phyloP scores from a whole-genome alignment of 768 basidiomycete species.

The Suillus cothurnatus region DNA sequence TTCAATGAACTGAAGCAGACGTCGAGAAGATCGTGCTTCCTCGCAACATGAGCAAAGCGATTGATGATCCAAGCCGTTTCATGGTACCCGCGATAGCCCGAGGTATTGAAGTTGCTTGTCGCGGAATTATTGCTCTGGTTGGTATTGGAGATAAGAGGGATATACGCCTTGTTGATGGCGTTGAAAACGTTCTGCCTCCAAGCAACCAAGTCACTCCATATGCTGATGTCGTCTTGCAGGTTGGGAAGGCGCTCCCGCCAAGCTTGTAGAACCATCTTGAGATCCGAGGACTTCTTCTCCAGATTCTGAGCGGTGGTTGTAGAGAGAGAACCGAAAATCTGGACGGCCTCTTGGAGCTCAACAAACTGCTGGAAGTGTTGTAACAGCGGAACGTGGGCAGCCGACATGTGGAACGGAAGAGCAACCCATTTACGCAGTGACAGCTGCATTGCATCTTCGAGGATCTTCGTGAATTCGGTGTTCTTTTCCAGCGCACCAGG shows the following conservation, averaged over 20 bases:
- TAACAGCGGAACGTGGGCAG: constrained; percentile 91
- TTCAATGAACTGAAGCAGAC: constrained; percentile 94
- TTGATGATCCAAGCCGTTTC: constrained; percentile 99
- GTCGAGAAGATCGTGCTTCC: constrained; percentile 94
- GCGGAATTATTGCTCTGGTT: constrained; percentile 53
- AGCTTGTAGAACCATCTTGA: constrained; percentile 94
- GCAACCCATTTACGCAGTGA: constrained; percentile 95
- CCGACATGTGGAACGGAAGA: constrained; percentile 81
- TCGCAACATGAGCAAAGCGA: constrained; percentile 96
- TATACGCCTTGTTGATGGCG: constrained; percentile 94
- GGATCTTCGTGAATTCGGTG: constrained; percentile 80
- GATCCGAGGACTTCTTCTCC: constrained; percentile 92
- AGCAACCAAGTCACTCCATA: constrained; percentile 99
- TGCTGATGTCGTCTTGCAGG: constrained; percentile 94
- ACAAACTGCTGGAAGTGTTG: constrained; percentile 99
- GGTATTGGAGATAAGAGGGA: constrained; percentile 77
- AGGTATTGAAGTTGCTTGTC: constrained; percentile 69
- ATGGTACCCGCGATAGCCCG: constrained; percentile 95
- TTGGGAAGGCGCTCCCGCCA: constrained; percentile 98
- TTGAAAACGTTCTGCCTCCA: constrained; percentile 99
- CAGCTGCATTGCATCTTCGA: constrained; percentile 97
- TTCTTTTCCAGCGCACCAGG: constrained; percentile 83
- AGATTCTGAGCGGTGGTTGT: constrained; percentile 86
- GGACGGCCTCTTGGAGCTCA: constrained; percentile 93
- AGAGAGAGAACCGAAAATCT: constrained; percentile 89